Conservation (phyloP, 1,139 yeast species). For the Magnusiomyces tetraspermus region DNA sequence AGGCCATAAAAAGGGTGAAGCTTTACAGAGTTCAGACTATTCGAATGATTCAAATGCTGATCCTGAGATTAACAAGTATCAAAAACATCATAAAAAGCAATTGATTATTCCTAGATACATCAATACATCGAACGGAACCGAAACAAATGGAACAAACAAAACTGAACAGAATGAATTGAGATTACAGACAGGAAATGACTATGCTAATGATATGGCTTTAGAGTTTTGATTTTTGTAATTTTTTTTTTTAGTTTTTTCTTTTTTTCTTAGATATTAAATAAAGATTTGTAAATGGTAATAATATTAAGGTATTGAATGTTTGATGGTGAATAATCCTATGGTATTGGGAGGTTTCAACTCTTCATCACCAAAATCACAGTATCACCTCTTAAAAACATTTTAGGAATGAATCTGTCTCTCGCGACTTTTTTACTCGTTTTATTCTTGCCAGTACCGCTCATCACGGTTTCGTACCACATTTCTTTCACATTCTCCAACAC, state of each 20-base stretch:
- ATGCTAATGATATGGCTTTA: neutral
- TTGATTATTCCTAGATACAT: neutral
- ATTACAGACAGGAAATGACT: neutral
- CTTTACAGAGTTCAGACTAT: neutral
- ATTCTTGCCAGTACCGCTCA: slow-evolving; percentile 58
- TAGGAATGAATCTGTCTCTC: slow-evolving; percentile 78
- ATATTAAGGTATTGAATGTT: no score
- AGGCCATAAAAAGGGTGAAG: neutral
- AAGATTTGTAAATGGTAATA: no score
- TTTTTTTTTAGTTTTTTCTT: no score
- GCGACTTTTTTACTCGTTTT: slow-evolving; percentile 49
- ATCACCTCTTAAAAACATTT: slow-evolving; percentile 90
- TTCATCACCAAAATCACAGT: slow-evolving; percentile 73
- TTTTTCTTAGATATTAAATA: neutral
- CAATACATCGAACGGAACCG: neutral
- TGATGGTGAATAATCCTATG: no score
- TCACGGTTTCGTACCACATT: slow-evolving; percentile 69
- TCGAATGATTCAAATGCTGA: neutral
- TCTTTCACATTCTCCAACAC: slow-evolving; percentile 88
- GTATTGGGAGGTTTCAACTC: slow-evolving; percentile 11
- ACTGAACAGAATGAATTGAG: neutral
- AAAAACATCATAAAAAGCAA: slow-evolving; percentile 2
- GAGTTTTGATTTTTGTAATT: neutral
- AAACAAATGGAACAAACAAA: neutral
- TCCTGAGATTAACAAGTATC: neutral